Base-by-base conservation (phyloP, 2,329 filamentous ascomycete species). In the Verticillium longisporum region DNA sequence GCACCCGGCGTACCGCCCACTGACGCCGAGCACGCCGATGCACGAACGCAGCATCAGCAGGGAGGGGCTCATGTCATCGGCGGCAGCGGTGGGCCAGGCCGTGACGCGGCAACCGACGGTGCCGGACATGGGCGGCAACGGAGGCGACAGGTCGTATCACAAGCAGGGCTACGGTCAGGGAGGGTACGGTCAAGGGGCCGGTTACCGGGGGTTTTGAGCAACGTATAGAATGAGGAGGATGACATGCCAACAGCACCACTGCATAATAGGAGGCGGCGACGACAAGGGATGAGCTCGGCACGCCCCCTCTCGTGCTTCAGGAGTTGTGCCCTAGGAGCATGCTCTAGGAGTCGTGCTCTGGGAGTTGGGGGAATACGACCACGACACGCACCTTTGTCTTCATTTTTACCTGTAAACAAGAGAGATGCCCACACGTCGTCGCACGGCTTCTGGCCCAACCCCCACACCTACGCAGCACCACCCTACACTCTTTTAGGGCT, bases 61-160 rank as follows among this genome's bases (percentile, higher is more conserved):
- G 6, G 74, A 78, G 36, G 71, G 69, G 58, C 73, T 82, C 15
- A 67, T 80, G 14, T 62, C 67, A 11, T 68, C 72, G 54, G 76
- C 78, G 1, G 78, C 77, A 34, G 77, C 78, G 2, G 69, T 77
- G 15, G 70, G 71, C n/a, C 56, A 57, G 36, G 36, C n/a, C 21
- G 68, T 67, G 61, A 63, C 60, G 11, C 66, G 72, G 7, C 70
- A 75, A 62, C 74, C 75, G 0, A 74, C 72, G 15, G n/a, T 77
- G 57, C 72, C 73, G 53, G 66, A 63, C 55, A 55, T 65, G 33
- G 64, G 63, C 26, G 50, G 58, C 34, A 62, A 62, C 38, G 62
- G 59, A n/a, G 56, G 36, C 6, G 56, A 38, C 7, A 45, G 33
- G 21, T 41, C 33, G 15, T 54, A 59, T 32, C 32, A 32, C 26